phyloP scores from a whole-genome alignment of 768 basidiomycete genomes.

The Gloeopeniophorella convolvens region DNA sequence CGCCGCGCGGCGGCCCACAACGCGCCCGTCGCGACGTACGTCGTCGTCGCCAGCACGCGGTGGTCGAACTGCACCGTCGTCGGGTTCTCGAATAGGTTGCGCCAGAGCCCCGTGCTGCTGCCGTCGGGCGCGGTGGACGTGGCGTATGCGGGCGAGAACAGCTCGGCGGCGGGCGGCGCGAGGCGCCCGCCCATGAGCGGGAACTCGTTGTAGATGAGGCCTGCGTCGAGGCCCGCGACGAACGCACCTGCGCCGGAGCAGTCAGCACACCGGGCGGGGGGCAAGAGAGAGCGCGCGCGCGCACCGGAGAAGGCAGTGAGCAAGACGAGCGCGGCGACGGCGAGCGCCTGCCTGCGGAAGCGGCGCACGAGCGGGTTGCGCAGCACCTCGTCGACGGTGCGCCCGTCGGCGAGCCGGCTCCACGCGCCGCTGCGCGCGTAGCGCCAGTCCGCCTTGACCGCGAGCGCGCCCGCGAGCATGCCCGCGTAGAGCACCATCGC shows the following conservation, averaged over 20 bases:
- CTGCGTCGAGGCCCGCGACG: constrained; percentile 96
- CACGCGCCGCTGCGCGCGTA: constrained; percentile 52
- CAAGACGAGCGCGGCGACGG: constrained; percentile 73
- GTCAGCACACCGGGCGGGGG: neutral
- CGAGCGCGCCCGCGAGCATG: constrained; percentile 80
- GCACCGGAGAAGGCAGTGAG: constrained; percentile 88
- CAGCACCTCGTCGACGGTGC: constrained; percentile 41
- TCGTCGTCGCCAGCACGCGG: constrained; percentile 85
- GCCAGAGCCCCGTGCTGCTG: constrained; percentile 77
- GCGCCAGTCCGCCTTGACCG: constrained; percentile 73
- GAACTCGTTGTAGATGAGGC: constrained; percentile 96
- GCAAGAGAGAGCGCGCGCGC: constrained; percentile 20
- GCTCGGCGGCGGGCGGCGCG: constrained; percentile 74
- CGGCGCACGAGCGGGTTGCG: constrained; percentile 48
- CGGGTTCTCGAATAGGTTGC: constrained; percentile 95
- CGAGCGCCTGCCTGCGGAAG: constrained; percentile 55
- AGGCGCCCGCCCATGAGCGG: constrained; percentile 90
- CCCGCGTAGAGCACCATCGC: constrained; percentile 89
- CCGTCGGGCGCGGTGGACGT: constrained; percentile 27
- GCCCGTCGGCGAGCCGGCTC: constrained; percentile 43
- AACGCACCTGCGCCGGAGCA: constrained; percentile 67
- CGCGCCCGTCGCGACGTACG: constrained; percentile 61
- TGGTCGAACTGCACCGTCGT: constrained; percentile 98
- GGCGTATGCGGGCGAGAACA: constrained; percentile 73
- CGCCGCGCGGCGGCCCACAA: constrained; percentile 43